Conservation (phyloP, 129 eudicot species). For the Logfia minima region DNA sequence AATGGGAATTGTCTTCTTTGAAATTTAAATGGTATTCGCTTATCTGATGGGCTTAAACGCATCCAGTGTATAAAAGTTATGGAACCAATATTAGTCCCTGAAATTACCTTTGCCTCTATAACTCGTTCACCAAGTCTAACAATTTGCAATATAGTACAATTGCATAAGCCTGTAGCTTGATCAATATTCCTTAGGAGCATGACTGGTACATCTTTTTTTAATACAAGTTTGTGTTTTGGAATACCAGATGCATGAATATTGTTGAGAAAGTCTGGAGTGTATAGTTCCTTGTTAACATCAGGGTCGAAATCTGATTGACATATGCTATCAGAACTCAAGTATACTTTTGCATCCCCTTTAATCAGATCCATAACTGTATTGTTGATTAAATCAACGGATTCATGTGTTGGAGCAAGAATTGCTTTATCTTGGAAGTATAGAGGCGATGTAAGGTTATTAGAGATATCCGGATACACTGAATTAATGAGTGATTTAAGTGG, state of each 20-base stretch:
- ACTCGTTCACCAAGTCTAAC: background rate
- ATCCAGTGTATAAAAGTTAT: too few species aligned
- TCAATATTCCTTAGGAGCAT: background rate
- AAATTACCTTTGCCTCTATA: background rate
- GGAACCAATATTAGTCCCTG: background rate
- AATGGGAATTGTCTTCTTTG: too few species aligned
- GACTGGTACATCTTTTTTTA: background rate
- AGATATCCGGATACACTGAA: too few species aligned
- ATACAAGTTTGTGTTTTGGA: background rate
- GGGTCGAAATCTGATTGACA: background rate
- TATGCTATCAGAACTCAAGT: background rate
- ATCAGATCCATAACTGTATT: too few species aligned
- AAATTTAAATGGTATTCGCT: too few species aligned
- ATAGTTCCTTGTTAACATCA: background rate
- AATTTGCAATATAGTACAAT: background rate
- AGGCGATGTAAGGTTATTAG: too few species aligned
- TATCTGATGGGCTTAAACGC: too few species aligned
- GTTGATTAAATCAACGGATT: background rate
- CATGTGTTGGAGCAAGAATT: background rate
- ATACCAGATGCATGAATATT: background rate
- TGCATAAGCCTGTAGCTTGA: background rate
- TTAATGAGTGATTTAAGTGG: too few species aligned
- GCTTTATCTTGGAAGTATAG: background rate
- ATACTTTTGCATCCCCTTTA: background rate
- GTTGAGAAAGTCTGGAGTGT: background rate